phyloP scores from a whole-genome alignment of 1,284 basidiomycete species.

The Volvariella volvacea region DNA sequence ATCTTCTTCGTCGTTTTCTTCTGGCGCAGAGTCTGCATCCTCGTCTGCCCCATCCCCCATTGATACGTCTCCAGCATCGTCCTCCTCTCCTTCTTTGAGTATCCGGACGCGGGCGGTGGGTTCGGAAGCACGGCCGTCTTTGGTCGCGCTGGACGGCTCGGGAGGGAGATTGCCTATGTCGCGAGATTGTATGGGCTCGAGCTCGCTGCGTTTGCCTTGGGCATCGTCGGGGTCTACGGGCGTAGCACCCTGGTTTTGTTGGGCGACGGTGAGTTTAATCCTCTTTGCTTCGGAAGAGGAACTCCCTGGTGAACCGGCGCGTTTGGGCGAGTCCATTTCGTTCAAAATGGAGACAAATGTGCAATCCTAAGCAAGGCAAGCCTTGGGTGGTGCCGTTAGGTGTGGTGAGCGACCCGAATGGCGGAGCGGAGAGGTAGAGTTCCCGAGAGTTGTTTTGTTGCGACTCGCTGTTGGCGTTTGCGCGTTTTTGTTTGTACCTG shows the following conservation, averaged over 20 bases:
- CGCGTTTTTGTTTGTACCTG: background rate
- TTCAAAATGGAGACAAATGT: too few relatives aligned
- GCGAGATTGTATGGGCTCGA: slow-evolving; percentile 63
- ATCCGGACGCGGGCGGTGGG: slow-evolving; percentile 33
- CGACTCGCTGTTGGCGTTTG: background rate
- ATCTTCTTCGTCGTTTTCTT: slow-evolving; percentile 73
- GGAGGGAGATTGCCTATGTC: slow-evolving; percentile 69
- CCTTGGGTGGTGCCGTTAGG: too few relatives aligned
- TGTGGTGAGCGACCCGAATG: too few relatives aligned
- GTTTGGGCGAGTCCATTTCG: slow-evolving; percentile 66
- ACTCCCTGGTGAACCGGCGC: slow-evolving; percentile 59
- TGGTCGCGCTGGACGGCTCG: slow-evolving; percentile 41
- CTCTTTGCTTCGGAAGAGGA: slow-evolving; percentile 55
- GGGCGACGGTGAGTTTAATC: slow-evolving; percentile 54
- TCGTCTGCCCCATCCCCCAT: slow-evolving; percentile 71
- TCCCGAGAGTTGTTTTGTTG: background rate
- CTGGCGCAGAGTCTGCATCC: slow-evolving; percentile 63
- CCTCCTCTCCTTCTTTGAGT: slow-evolving; percentile 56
- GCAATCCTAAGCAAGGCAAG: too few relatives aligned
- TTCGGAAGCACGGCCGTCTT: slow-evolving; percentile 24
- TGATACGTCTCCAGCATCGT: slow-evolving; percentile 60
- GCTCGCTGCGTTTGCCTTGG: slow-evolving; percentile 66
- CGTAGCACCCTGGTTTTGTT: slow-evolving; percentile 54
- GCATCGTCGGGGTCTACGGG: slow-evolving; percentile 72
- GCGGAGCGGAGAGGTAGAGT: too few relatives aligned